A percentile compares a stretch with the other conserved stretches of the same genome.
Conservation (phyloP, 441 rosid genomes). For the Eugenia klotzschiana region DNA sequence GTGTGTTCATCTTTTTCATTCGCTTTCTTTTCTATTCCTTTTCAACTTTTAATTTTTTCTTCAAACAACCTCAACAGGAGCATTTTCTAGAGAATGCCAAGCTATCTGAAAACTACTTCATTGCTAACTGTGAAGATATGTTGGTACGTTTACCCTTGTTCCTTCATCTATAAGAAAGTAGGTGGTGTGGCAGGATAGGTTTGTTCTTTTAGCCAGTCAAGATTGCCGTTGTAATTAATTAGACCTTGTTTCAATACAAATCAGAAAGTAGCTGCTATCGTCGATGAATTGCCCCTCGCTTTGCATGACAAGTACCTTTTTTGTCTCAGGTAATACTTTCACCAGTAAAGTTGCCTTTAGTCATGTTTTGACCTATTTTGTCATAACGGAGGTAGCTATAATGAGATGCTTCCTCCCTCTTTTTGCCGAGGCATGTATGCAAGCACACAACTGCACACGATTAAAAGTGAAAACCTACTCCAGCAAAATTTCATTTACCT, state of each 20-base stretch:
- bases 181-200: background rate
- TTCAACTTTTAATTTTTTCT: background rate
- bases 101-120: constrained; percentile 71
- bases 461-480: background rate
- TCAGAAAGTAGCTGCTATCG: constrained; percentile 63
- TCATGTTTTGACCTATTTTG: background rate
- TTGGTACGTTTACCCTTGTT: constrained; percentile 30
- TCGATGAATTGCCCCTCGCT: constrained; percentile 66
- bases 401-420: background rate
- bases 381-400: background rate
- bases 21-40: background rate
- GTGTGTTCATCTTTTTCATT: background rate
- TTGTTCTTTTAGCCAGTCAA: background rate
- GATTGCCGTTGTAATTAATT: background rate
- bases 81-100: constrained; percentile 74
- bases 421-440: background rate
- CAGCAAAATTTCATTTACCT: background rate
- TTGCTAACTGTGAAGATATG: constrained; percentile 59
- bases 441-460: background rate
- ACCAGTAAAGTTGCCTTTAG: background rate
- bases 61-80: constrained; percentile 33
- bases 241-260: background rate
- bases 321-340: constrained; percentile 47
- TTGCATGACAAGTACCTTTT: constrained; percentile 75
- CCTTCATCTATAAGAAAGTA: background rate